Evolutionary conservation across 2,329 filamentous ascomycete species (phyloP), one percentile per base, ranked within the genome.

Genomic region (Pseudogymnoascus sp.): DNA sequence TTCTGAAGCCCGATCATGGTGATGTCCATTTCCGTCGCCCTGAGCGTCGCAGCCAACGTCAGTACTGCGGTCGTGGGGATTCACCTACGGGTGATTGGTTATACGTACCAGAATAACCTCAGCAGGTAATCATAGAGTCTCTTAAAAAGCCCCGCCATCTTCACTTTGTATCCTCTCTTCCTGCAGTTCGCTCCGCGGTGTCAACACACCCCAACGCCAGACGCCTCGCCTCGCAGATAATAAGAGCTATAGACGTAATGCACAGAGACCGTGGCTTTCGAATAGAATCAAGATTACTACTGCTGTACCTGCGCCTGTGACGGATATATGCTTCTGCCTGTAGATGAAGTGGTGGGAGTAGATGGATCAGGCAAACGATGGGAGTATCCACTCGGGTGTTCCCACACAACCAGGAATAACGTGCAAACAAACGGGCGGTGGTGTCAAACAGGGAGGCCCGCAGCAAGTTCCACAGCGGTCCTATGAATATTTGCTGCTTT

Each of bases 11-110:
- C 95, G 75, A 99, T 93, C 89, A 99, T 96, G 70, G 95, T 97
- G 75, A 99, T 93, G 79, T 99, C 95, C 93, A 99, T 97, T 81
- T 99, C 95, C 69, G 93, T 96, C 70, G 93, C 92, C 95, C 93
- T 97, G 71, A 59, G 65, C 63, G 68, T 73, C 24, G 31, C 24
- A 63, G 6, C n/a, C 44, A 50, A 50, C 6, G 44, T 50, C 44
- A 50, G 16, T 38, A 16, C 37, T 11, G 16, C 6, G 16, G 16
- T 14, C 10, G 19, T 16, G 29, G 31, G 31, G 38, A 37, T 21
- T 8, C 50, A 33, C 8, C 21, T 60, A 21, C 53, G 26, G 19
- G 5, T 13, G 50, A 21, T n/a, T 6, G 7, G 26, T 4, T 4
- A 42, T 40, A 83, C 85, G 81, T 73, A 97, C 93, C 95, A 99